These are phyloP conservation scores for Chlorella sp. DNA, from an alignment of 139 green algal genomes.

Conservation along the genomic window DNA sequence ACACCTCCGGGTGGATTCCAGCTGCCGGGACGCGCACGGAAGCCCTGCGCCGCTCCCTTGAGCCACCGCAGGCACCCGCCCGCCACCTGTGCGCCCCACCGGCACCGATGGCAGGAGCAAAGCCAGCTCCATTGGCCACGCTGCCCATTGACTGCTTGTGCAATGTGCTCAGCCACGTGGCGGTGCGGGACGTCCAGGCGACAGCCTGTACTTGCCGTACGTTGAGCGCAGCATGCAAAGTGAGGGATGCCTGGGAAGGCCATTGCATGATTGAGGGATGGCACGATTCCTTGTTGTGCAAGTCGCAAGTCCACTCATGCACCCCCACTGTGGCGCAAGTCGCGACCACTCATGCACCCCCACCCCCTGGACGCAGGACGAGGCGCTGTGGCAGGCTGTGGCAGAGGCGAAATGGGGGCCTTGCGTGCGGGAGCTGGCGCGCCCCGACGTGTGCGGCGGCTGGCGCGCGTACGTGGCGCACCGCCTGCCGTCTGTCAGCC, in stretches of 20 bases:
- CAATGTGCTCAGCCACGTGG: not conserved
- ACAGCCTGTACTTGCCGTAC: not conserved
- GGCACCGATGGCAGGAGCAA: no score
- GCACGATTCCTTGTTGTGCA: not conserved
- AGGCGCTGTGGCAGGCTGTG: conserved; percentile 14
- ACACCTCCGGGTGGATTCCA: no score
- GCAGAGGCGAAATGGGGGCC: conserved; percentile 31
- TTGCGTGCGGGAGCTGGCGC: not conserved
- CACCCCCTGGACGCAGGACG: conserved; percentile 5
- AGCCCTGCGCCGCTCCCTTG: no score
- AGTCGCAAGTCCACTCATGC: not conserved
- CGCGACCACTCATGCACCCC: no score
- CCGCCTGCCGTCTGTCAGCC: conserved; percentile 2
- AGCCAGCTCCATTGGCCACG: no score
- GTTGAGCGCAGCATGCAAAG: not conserved
- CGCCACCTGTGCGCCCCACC: no score
- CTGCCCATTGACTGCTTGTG: not conserved
- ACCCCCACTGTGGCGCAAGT: no score
- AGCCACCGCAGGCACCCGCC: no score
- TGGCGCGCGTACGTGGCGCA: conserved; percentile 8
- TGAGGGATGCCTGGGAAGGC: not conserved
- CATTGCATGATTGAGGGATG: not conserved
- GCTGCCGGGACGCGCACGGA: no score
- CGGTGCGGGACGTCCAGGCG: not conserved
- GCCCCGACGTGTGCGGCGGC: not conserved